Evolutionary conservation across 2,329 filamentous ascomycete species (phyloP), one percentile per base, ranked within the genome.

Genomic region (Colletotrichum spinosum): DNA sequence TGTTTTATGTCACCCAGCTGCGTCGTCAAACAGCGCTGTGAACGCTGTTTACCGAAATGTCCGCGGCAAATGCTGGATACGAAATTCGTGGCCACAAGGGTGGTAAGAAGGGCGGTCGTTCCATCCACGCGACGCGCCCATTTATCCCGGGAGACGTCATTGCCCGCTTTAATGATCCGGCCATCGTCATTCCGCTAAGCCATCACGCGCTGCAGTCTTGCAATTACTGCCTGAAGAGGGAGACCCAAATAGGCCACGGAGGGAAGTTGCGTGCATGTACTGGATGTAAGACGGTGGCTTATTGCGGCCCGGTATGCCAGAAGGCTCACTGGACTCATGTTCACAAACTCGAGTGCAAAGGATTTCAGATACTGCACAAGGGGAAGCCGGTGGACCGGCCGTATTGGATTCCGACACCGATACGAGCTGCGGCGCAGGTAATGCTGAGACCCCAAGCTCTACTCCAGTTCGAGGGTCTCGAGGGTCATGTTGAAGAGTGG

Each of bases 231-330:
- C 78, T 87, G 35, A 46, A 37, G 4, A 56, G 42, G 12, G 15
- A 52, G 41, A 42, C 25, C 2, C 9, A 17, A 12, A 9, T 38
- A 12, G 53, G 13, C 72, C 71, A 46, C 57, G 69, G 35, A 69
- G 68, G 15, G 33, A 50, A 54, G 35, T 58, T 66, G 2, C 61
- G 61, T 15, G 60, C 57, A 6, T 90, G 88, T 74, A 82, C 82
- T 0, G 82, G 79, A 53, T 90, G 88, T 76, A 81, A 78, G 35
- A 78, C 81, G 2, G 80, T 81, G 4, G 80, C 77, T 34, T 90
- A 90, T 78, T 90, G 88, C 76, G 78, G 79, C 55, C 60, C 76
- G 8, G 68, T 72, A 6, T 90, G 88, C 75, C 88, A 90, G 75
- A 76, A 77, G 33, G 76, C 80, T 2, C 82, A 85, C 71, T 90